A percentile compares a stretch with the other conserved stretches of the same genome.
Conservation (phyloP, 192 early-diverging fungal genomes). For the Dispira simplex region DNA sequence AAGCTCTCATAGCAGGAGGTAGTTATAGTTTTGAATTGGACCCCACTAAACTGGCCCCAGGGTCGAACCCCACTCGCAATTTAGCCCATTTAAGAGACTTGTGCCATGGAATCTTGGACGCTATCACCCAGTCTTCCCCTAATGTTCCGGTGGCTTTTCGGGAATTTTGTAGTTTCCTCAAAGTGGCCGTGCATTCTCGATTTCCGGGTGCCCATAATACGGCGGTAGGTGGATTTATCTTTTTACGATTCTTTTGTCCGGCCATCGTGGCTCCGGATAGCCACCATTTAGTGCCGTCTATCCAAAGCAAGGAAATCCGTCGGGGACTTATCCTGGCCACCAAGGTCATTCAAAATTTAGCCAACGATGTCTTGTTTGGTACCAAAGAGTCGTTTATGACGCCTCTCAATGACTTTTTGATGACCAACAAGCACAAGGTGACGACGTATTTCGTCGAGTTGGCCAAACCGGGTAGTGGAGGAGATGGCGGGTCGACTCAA, state of each 20-base stretch:
- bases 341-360: slow-evolving; percentile 92
- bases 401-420: slow-evolving; percentile 76
- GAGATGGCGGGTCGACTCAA: background rate
- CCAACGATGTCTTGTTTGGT: slow-evolving; percentile 91
- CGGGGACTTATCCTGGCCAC: slow-evolving; percentile 81
- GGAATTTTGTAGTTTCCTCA: slow-evolving; percentile 69
- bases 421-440: slow-evolving; percentile 65
- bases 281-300: slow-evolving; percentile 52
- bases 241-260: slow-evolving; percentile 90
- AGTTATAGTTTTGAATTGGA: slow-evolving; percentile 80
- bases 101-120: slow-evolving; percentile 65
- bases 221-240: slow-evolving; percentile 89
- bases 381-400: slow-evolving; percentile 92
- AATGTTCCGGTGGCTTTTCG: slow-evolving; percentile 57
- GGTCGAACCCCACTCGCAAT: slow-evolving; percentile 55
- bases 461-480: slow-evolving; percentile 21
- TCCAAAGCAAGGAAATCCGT: slow-evolving; percentile 51
- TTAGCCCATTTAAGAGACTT: slow-evolving; percentile 60
- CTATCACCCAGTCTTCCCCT: slow-evolving; percentile 56
- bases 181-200: slow-evolving; percentile 51
- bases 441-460: slow-evolving; percentile 67
- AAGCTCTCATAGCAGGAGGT: slow-evolving; percentile 32
- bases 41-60: slow-evolving; percentile 48
- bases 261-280: slow-evolving; percentile 86
- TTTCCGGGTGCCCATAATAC: slow-evolving; percentile 76